Evolutionary conservation across 2,329 filamentous ascomycete genomes (phyloP).

Genomic region (Ophiosphaerella herpotricha): DNA sequence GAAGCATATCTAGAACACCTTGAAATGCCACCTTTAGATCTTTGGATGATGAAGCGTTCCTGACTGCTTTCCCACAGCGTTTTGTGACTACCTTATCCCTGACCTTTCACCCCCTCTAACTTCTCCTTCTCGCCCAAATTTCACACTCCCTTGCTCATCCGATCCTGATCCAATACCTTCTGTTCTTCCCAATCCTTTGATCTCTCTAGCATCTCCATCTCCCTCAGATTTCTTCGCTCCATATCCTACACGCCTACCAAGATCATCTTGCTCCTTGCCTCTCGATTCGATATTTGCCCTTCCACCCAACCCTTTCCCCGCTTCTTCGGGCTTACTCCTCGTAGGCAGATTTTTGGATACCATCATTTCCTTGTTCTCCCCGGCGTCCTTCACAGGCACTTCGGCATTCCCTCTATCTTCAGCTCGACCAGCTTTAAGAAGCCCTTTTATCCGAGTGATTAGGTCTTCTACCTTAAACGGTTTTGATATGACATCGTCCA

Average conservation of each 20-base stretch:
- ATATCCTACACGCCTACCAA: no score
- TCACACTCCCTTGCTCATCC: background rate
- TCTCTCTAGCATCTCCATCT: background rate
- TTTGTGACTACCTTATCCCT: background rate
- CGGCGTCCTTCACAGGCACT: background rate
- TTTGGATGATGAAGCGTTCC: no score
- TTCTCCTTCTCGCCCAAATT: slow-evolving; percentile 6
- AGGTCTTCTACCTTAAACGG: slow-evolving; percentile 46
- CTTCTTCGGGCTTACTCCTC: background rate
- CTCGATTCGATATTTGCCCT: background rate
- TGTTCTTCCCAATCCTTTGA: no score
- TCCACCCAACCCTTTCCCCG: background rate
- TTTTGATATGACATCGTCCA: slow-evolving; percentile 47
- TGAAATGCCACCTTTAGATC: slow-evolving; percentile 1
- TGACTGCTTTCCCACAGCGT: no score
- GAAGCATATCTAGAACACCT: slow-evolving; percentile 1
- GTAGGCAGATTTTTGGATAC: background rate
- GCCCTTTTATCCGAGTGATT: slow-evolving; percentile 31
- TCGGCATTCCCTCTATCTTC: background rate
- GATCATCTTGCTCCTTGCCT: background rate
- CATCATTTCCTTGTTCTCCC: background rate
- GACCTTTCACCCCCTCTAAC: slow-evolving; percentile 11
- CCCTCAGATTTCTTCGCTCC: no score
- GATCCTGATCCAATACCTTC: no score
- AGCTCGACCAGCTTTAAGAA: slow-evolving; percentile 12